These are phyloP conservation scores for Epichloe coenophiala DNA, from an alignment of 2,329 filamentous ascomycete species.

Conservation along the genomic window DNA sequence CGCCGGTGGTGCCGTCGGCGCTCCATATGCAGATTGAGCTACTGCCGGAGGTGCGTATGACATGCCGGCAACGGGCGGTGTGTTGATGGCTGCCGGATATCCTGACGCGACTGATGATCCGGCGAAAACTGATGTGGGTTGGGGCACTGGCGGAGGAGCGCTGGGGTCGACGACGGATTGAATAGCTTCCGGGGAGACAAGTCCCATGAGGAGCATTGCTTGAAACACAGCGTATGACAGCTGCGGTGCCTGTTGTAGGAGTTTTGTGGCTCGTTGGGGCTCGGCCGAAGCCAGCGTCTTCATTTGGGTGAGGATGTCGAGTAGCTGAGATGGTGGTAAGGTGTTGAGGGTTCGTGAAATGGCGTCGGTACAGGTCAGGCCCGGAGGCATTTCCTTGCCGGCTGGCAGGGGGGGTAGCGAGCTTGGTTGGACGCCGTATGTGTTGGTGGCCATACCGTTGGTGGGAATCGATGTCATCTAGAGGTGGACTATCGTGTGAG, in stretches of 20 bases:
- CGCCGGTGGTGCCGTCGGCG: conserved; percentile 14
- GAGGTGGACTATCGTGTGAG: neutral
- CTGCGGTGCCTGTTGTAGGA: conserved; percentile 81
- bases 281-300: conserved; percentile 76
- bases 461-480: conserved; percentile 14
- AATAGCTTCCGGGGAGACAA: conserved; percentile 80
- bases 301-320: conserved; percentile 90
- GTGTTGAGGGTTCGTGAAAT: conserved; percentile 85
- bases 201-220: conserved; percentile 78
- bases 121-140: conserved; percentile 20
- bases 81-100: conserved; percentile 29
- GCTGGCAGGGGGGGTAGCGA: conserved; percentile 69
- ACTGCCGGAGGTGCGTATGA: conserved; percentile 32
- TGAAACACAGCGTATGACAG: conserved; percentile 93
- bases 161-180: conserved; percentile 61
- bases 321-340: conserved; percentile 73
- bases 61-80: conserved; percentile 31
- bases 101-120: conserved; percentile 18
- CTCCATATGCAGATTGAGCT: conserved; percentile 22
- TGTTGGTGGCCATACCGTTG: conserved; percentile 19
- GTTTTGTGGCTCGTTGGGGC: conserved; percentile 69
- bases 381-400: conserved; percentile 71
- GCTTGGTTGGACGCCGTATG: conserved; percentile 25
- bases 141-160: conserved; percentile 24
- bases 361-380: conserved; percentile 73